Evolutionary conservation across 371 early-diverging fungal species (phyloP).

Genomic region (Blakeslea trispora): DNA sequence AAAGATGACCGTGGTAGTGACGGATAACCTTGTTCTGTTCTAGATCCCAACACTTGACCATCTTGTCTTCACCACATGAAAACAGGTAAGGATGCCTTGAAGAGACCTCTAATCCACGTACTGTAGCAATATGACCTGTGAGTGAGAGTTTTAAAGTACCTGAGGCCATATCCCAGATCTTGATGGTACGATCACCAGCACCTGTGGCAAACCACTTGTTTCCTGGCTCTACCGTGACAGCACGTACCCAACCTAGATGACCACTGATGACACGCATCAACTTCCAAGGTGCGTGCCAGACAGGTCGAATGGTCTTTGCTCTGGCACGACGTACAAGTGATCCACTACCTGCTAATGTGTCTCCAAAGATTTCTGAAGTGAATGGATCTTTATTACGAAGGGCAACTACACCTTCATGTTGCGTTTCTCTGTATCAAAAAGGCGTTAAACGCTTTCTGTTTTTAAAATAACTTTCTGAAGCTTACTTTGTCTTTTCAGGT

Average conservation of each 20-base stretch:
- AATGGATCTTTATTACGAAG: slow-evolving; percentile 49
- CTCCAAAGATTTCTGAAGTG: slow-evolving; percentile 52
- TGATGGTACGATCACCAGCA: slow-evolving; percentile 95
- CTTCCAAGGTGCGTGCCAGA: slow-evolving; percentile 99
- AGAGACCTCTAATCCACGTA: slow-evolving; percentile 93
- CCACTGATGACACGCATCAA: slow-evolving; percentile 96
- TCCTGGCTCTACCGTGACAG: slow-evolving; percentile 89
- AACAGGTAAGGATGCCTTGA: slow-evolving; percentile 95
- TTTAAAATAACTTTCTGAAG: no score
- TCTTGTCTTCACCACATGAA: slow-evolving; percentile 96
- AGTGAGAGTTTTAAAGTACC: slow-evolving; percentile 93
- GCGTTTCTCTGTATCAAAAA: slow-evolving; percentile 16
- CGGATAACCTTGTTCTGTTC: slow-evolving; percentile 97
- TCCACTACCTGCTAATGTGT: slow-evolving; percentile 47
- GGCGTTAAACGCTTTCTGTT: no score
- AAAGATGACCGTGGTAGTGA: slow-evolving; percentile 96
- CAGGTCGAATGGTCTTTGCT: slow-evolving; percentile 64
- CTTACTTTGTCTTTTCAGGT: slow-evolving; percentile 33
- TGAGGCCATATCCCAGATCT: slow-evolving; percentile 98
- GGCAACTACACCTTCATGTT: slow-evolving; percentile 47
- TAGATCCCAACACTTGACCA: slow-evolving; percentile 98
- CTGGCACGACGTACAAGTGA: slow-evolving; percentile 64
- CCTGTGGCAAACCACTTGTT: slow-evolving; percentile 99
- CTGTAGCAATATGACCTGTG: slow-evolving; percentile 95
- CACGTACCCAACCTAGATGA: slow-evolving; percentile 96